Evolutionary conservation across 495 filamentous ascomycete genomes (phyloP).

Genomic region (Endocarpon pusillum): DNA sequence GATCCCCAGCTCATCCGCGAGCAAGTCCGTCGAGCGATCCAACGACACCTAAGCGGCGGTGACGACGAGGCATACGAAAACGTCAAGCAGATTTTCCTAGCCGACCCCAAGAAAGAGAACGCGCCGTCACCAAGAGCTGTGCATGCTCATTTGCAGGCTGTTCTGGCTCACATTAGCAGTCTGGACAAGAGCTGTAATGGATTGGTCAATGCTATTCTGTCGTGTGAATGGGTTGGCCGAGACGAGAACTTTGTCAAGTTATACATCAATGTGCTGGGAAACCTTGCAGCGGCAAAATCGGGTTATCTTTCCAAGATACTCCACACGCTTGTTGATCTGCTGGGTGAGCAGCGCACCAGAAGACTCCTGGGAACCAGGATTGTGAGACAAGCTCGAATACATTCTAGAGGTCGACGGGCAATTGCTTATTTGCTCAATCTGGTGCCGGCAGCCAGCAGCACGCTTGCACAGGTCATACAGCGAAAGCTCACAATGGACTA

Average conservation of each 20-base stretch:
- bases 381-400: conserved; percentile 41
- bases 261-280: conserved; percentile 65
- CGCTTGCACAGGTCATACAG: conserved; percentile 45
- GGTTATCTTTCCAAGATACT: conserved; percentile 46
- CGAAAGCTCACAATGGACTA: conserved; percentile 56
- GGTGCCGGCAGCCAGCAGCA: conserved; percentile 57
- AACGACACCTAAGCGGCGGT: conserved; percentile 39
- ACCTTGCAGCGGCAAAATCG: conserved; percentile 62
- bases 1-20: conserved; percentile 41
- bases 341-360: conserved; percentile 39
- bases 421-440: conserved; percentile 60
- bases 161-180: conserved; percentile 53
- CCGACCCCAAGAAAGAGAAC: conserved; percentile 25
- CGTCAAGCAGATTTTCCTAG: conserved; percentile 50
- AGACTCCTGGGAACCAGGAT: conserved; percentile 39
- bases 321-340: conserved; percentile 61
- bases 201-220: conserved; percentile 54
- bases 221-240: conserved; percentile 68
- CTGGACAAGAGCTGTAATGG: conserved; percentile 57
- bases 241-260: conserved; percentile 64
- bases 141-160: conserved; percentile 56
- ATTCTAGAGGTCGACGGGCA: conserved; percentile 53
- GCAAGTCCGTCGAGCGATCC: conserved; percentile 58
- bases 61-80: conserved; percentile 57
- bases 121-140: conserved; percentile 38